Evolutionary conservation across 257 asterid genomes (phyloP), one percentile per base, ranked within the genome.

Genomic region (Salvia hispanica): DNA sequence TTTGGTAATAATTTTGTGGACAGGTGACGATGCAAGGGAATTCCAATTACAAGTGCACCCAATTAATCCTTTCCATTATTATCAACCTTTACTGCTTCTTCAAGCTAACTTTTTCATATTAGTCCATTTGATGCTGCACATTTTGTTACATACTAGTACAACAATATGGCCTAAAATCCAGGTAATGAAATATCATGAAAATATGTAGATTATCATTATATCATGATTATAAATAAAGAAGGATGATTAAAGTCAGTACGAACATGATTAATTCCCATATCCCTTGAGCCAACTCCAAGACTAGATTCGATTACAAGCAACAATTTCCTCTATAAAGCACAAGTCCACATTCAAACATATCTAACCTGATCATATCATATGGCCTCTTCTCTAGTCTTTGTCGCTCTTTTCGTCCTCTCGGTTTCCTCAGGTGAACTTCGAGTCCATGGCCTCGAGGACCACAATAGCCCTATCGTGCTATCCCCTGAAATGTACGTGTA

Each of bases 1-100:
- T n/a, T 51, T 12, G 33, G 21, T 55, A 46, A 51, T 67, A 47
- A 58, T 50, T 50, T 61, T 51, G 53, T 16, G 51, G 46, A 63
- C 61, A 52, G 55, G 46, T 60, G 74, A 42, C 43, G 56, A 50
- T 50, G 18, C 8, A 53, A 67, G 45, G 34, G 43, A 47, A 9
- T 36, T 53, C 15, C 36, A 61, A 48, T 48, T 48, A 59, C 15
- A 58, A 67, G 64, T 67, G 53, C 72, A 37, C 44, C 52, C 45
- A 50, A 25, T 44, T 51, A 5, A 11, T 21, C 4, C 9, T 13
- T 12, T 62, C 25, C 37, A 34, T 28, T 37, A 3, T 50, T 34
- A 25, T 62, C 34, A 28, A 62, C 68, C 76, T 77, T 77, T 73
- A 71, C 78, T 72, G 73, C n/a, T 57, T 47, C 59, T 77, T 44